phyloP scores from a whole-genome alignment of 2,329 filamentous ascomycete species.

The Colletotrichum spaethianum region DNA sequence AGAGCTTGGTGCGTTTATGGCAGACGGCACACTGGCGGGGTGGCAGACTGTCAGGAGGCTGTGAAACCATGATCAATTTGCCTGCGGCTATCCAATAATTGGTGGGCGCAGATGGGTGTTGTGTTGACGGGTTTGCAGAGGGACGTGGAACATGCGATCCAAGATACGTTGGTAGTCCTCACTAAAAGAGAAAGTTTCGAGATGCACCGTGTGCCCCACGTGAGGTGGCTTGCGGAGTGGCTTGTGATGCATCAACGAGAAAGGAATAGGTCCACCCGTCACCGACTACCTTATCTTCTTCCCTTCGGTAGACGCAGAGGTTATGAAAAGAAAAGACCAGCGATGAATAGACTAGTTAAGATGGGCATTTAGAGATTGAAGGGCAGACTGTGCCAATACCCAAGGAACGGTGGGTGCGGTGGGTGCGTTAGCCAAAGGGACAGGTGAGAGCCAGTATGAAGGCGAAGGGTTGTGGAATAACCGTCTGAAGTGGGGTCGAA shows the following conservation, averaged over 20 bases:
- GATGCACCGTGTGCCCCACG: neutral
- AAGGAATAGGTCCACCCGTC: neutral
- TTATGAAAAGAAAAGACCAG: no score
- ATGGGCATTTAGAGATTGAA: neutral
- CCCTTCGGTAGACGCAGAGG: no score
- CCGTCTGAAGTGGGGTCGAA: neutral
- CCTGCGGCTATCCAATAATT: neutral
- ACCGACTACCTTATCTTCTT: neutral
- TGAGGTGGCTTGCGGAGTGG: neutral
- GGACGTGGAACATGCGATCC: neutral
- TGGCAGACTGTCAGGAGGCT: neutral
- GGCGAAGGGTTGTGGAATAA: no score
- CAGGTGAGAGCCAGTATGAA: no score
- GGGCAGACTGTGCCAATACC: neutral
- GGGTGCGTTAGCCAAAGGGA: no score
- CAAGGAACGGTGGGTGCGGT: neutral
- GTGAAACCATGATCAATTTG: neutral
- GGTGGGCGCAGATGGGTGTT: neutral
- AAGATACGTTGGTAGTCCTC: neutral
- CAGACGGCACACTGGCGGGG: constrained; percentile 12
- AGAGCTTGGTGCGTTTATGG: constrained; percentile 44
- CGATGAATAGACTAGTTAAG: no score
- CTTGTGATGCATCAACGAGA: neutral
- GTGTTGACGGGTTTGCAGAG: neutral
- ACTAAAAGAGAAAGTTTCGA: neutral